These are phyloP conservation scores for Alternaria brassicae DNA, from an alignment of 2,329 filamentous ascomycete genomes.

Conservation along the genomic window DNA sequence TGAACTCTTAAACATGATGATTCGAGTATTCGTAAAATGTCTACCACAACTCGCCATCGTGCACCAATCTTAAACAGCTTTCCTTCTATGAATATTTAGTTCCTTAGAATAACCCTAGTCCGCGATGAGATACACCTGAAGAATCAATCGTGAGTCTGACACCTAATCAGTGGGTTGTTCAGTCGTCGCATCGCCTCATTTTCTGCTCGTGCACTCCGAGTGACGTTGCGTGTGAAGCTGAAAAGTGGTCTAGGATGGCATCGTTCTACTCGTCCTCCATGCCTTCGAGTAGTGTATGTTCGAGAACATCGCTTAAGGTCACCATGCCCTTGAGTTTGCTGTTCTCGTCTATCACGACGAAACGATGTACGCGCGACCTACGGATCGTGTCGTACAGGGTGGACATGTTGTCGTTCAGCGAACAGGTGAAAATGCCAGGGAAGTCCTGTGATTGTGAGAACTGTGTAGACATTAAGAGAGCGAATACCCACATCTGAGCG, in stretches of 20 bases:
- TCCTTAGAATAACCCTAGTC: neutral
- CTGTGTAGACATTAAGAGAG: neutral
- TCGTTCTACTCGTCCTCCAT: constrained; percentile 59
- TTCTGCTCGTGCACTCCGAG: constrained; percentile 1
- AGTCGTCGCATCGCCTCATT: constrained; percentile 10
- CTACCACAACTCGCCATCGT: neutral
- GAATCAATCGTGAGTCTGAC: neutral
- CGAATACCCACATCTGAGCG: constrained; percentile 69
- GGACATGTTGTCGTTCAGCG: constrained; percentile 86
- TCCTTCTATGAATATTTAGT: neutral
- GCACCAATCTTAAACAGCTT: neutral
- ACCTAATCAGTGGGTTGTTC: neutral
- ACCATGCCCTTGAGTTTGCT: constrained; percentile 86
- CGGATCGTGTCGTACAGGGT: constrained; percentile 97
- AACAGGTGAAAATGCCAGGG: constrained; percentile 95
- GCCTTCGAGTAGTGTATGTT: constrained; percentile 87
- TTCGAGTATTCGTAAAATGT: neutral
- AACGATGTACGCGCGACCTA: constrained; percentile 89
- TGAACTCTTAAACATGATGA: neutral
- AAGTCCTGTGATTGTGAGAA: constrained; percentile 70
- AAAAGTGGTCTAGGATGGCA: constrained; percentile 2
- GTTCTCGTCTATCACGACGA: constrained; percentile 92
- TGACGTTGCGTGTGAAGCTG: constrained; percentile 8
- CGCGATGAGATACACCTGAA: neutral
- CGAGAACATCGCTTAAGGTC: constrained; percentile 93